Conservation (phyloP, 1,139 yeast species). For the Suhomyces terraborum region DNA sequence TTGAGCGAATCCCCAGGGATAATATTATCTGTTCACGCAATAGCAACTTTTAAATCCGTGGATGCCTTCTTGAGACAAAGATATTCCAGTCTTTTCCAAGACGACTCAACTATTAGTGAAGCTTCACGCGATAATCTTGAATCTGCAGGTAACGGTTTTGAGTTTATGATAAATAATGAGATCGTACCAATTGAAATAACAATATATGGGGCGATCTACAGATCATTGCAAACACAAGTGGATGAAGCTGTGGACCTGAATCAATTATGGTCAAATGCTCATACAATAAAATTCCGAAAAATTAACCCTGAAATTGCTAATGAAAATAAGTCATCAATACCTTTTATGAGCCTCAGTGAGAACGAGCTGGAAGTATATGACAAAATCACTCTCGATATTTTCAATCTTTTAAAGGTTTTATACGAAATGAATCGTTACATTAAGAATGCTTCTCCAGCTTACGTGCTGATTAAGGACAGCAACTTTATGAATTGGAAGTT, state of each 20-base stretch:
- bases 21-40: conserved; percentile 78
- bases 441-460: conserved; percentile 21
- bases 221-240: conserved; percentile 45
- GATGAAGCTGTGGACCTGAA: conserved; percentile 50
- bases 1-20: conserved; percentile 42
- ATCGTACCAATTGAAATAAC: conserved; percentile 70
- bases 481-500: conserved; percentile 76
- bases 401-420: conserved; percentile 58
- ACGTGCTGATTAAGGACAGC: conserved; percentile 36
- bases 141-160: conserved; percentile 39
- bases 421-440: conserved; percentile 50
- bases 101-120: neutral
- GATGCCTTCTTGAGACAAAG: conserved; percentile 58
- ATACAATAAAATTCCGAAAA: conserved; percentile 54
- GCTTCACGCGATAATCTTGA: conserved; percentile 13
- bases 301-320: conserved; percentile 23
- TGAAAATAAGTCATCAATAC: conserved; percentile 20
- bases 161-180: conserved; percentile 64
- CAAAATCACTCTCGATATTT: conserved; percentile 47
- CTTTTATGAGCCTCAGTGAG: conserved; percentile 26
- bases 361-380: conserved; percentile 45
- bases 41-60: conserved; percentile 78
- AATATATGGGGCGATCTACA: conserved; percentile 75
- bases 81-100: neutral
- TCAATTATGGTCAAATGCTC: conserved; percentile 58